These are phyloP conservation scores for Vaccinium vitisidaea DNA, from an alignment of 148 eudicot species.

Conservation along the genomic window DNA sequence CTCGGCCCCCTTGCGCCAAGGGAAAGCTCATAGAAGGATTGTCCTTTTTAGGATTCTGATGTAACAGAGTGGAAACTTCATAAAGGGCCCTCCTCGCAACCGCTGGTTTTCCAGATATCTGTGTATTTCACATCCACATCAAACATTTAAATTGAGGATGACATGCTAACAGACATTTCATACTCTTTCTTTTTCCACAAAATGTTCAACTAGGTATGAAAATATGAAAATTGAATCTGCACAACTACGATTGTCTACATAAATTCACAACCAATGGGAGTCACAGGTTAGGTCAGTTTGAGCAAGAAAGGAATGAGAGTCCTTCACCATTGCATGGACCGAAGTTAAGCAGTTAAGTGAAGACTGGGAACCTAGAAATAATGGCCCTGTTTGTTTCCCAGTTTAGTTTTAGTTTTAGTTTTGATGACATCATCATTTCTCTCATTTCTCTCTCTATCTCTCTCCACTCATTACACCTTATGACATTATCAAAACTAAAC, in stretches of 20 bases:
- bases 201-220: neutral
- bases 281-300: neutral
- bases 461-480: too few species aligned
- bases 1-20: constrained; percentile 38
- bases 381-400: too few species aligned
- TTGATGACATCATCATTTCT: too few species aligned
- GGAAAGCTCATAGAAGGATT: constrained; percentile 46
- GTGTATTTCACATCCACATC: constrained; percentile 12
- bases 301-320: neutral
- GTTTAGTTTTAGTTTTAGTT: too few species aligned
- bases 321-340: neutral
- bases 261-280: neutral
- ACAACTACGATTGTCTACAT: neutral
- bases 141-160: neutral
- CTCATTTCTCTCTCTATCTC: too few species aligned
- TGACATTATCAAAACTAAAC: too few species aligned
- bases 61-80: constrained; percentile 51
- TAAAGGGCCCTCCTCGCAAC: constrained; percentile 53
- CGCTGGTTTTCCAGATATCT: constrained; percentile 67
- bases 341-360: neutral
- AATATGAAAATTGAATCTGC: neutral
- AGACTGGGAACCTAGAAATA: neutral
- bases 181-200: neutral
- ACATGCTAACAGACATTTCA: neutral
- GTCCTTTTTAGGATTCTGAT: constrained; percentile 80